Evolutionary conservation across 257 asterid species (phyloP).

Genomic region (Penstemon davidsonii): DNA sequence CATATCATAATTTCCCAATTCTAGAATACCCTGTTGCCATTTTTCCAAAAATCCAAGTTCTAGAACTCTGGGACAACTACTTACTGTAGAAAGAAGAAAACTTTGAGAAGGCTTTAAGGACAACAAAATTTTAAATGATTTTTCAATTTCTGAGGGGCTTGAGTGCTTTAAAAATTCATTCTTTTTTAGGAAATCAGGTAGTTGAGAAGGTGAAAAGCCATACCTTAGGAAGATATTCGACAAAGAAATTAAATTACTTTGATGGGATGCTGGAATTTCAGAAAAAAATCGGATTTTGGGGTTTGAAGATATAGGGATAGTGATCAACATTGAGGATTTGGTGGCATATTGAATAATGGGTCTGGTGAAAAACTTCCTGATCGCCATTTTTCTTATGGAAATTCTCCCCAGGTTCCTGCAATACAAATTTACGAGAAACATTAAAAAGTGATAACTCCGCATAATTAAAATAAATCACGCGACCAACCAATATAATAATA

Average conservation of each 20-base stretch:
- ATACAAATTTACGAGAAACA: too few relatives aligned
- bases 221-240: slow-evolving; percentile 56
- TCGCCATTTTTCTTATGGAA: background rate
- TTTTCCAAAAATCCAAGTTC: slow-evolving; percentile 51
- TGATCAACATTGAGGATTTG: slow-evolving; percentile 1
- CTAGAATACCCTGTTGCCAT: slow-evolving; percentile 46
- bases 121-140: slow-evolving; percentile 48
- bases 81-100: slow-evolving; percentile 55
- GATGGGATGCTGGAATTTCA: slow-evolving; percentile 15
- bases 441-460: too few relatives aligned
- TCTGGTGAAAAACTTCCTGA: background rate
- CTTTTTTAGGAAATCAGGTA: slow-evolving; percentile 47
- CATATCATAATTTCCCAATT: slow-evolving; percentile 34
- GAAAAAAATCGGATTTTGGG: slow-evolving; percentile 26
- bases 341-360: background rate
- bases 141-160: slow-evolving; percentile 43
- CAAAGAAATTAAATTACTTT: slow-evolving; percentile 38
- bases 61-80: slow-evolving; percentile 56
- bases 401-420: too few relatives aligned
- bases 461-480: too few relatives aligned
- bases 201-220: slow-evolving; percentile 51
- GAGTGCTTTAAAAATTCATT: slow-evolving; percentile 49
- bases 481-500: too few relatives aligned
- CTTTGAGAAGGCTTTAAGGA: slow-evolving; percentile 53
- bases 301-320: slow-evolving; percentile 11